phyloP scores from a whole-genome alignment of 345 rosid species.

The Salix purpurea region DNA sequence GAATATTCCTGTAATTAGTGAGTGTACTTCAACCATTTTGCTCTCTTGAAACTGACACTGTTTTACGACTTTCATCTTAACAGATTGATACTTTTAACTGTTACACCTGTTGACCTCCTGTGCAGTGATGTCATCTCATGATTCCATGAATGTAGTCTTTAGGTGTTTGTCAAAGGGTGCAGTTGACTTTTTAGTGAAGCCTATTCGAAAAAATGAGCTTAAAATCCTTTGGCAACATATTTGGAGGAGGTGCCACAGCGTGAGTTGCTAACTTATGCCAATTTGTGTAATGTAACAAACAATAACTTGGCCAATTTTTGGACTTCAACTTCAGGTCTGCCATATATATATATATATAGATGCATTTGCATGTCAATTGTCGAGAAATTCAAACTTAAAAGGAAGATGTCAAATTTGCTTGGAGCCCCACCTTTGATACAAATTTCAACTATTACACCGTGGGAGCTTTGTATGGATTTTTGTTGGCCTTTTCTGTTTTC shows the following conservation, averaged over 20 bases:
- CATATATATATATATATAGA: not conserved
- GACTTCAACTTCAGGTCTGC: constrained; percentile 19
- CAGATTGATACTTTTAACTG: constrained; percentile 2
- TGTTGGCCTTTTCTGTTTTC: not conserved
- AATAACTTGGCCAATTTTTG: constrained; percentile 16
- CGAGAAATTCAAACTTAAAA: constrained; percentile 2
- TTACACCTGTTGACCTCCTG: constrained; percentile 5
- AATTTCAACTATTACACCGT: not conserved
- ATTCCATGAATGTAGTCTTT: constrained; percentile 19
- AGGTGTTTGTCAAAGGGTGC: constrained; percentile 30
- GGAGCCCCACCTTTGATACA: not conserved
- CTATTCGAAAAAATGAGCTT: constrained; percentile 29
- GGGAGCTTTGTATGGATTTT: not conserved
- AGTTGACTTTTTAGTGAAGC: constrained; percentile 29
- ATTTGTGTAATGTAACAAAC: constrained; percentile 14
- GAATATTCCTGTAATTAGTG: constrained; percentile 46
- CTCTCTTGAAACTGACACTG: not conserved
- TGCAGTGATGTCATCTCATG: constrained; percentile 33
- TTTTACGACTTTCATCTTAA: not conserved
- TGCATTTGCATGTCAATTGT: constrained; percentile 4
- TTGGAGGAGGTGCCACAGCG: constrained; percentile 20
- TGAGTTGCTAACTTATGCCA: constrained; percentile 13
- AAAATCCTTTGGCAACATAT: constrained; percentile 30
- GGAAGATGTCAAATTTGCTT: constrained; percentile 2
- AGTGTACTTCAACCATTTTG: not conserved